Conservation (phyloP, 495 filamentous ascomycete species). For the Achaetomiella virescens region DNA sequence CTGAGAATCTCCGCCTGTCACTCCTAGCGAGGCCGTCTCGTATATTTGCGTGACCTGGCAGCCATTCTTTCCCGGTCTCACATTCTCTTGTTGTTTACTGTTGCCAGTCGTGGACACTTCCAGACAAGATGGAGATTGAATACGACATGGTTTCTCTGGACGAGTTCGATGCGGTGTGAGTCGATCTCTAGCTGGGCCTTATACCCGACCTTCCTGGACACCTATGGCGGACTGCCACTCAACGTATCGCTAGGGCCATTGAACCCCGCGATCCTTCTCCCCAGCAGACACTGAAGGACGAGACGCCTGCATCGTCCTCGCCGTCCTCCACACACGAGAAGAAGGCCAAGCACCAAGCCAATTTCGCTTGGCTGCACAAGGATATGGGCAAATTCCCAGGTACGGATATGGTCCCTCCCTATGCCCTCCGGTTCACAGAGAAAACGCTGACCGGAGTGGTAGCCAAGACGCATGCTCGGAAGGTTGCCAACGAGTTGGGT, state of each 20-base stretch:
- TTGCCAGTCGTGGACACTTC: not conserved
- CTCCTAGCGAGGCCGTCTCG: no score
- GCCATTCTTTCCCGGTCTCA: not conserved
- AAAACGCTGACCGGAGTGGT: not conserved
- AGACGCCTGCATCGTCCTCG: no score
- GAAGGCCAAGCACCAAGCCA: not conserved
- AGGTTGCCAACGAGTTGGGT: conserved; percentile 61
- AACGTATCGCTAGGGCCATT: conserved; percentile 4
- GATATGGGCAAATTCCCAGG: conserved; percentile 27
- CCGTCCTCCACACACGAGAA: conserved; percentile 2
- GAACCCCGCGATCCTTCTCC: conserved; percentile 11
- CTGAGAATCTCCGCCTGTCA: no score
- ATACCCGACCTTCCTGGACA: not conserved
- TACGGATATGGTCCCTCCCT: not conserved
- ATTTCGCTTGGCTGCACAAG: conserved; percentile 14
- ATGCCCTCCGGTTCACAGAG: not conserved
- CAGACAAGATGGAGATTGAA: conserved; percentile 17
- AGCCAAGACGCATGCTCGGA: conserved; percentile 79
- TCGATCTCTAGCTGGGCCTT: not conserved
- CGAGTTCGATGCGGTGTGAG: conserved; percentile 45
- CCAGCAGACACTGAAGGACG: not conserved
- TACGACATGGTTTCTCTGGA: conserved; percentile 37
- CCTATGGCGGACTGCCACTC: not conserved
- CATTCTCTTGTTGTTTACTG: not conserved
- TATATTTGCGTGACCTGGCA: not conserved